Base-by-base conservation (phyloP, 345 rosid genomes). In the Moricandia moricandioides region DNA sequence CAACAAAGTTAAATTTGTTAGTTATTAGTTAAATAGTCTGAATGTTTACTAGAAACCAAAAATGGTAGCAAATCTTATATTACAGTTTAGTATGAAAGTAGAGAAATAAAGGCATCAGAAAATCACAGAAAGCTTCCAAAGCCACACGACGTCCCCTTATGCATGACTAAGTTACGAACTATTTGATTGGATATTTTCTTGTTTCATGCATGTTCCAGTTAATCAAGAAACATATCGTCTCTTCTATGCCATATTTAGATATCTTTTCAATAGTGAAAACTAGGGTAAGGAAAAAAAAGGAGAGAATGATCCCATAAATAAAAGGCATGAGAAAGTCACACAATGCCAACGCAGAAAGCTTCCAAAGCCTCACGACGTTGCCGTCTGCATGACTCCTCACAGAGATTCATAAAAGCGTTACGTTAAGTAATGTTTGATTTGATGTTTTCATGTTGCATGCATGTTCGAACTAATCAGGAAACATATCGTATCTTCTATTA, bases 81-180 rank as follows among this genome's bases (percentile, higher is more conserved):
- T 35, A 78, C 65, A 72, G n/a, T n/a, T 37, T 66, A 65, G 29
- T 72, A 59, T 66, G 45, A 57, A 71, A 64, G 7, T 14, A 33
- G 26, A 45, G 65, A 51, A 47, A 57, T 11, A 9, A 77, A 73
- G 70, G 30, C 57, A 68, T 31, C 39, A 55, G 5, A 3, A 73
- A 79, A 79, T n/a, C n/a, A n/a, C 72, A 57, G 61, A 79, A 73
- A 79, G 79, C 13, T 49, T 10, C 52, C 71, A 69, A 62, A 62
- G 70, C 78, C 21, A 49, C 82, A 72, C 74, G 55, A 73, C 65
- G 67, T 70, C 67, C n/a, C 12, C 61, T 70, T 49, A 4, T 16
- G 56, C 56, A 49, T 49, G 56, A 49, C 56, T 49, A 24, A 49
- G 5, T 49, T 70, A 77, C 76, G 61, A 57, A 56, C 33, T 68